Evolutionary conservation across 495 filamentous ascomycete genomes (phyloP), one percentile per base, ranked within the genome.

Genomic region (Xanthoparmelia taractica): DNA sequence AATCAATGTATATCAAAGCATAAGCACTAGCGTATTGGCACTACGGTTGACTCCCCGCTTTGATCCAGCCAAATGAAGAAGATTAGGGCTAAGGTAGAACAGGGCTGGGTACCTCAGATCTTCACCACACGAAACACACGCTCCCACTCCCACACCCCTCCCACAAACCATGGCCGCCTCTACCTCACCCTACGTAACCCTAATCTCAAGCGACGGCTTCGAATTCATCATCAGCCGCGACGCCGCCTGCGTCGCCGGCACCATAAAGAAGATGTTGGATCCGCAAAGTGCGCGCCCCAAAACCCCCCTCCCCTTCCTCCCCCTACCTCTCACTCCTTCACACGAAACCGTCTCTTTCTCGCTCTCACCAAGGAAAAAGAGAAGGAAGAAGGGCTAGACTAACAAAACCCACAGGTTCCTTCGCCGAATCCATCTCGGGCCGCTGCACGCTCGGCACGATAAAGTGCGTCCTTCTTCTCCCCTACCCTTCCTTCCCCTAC

Each of bases 201-300:
- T 98, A 6, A 79, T 96, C 25, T 97, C 92, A 0, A 81, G 77
- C 63, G 95, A 97, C 72, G 89, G 86, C 52, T 96, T 87, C 73
- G 90, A 96, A 71, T 97, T 92, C 71, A 82, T 96, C 56, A 76
- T 97, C 41, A 85, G 86, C 8, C 86, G 91, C 54, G 89, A 88
- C 55, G 85, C 89, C 0, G 85, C 91, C 52, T 83, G 82, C 65
- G 74, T 89, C 57, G 90, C 90, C 25, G 86, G 86, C 25, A 87
- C 86, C 25, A 89, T 98, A 68, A 85, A 83, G 64, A 81, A 85
- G 68, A 96, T 96, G 92, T 74, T 98, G 50, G 87, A 96, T 67
- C 85, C 88, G 8, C 77, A 78, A 59, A 91, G 90, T 91, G 72
- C 64, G 84, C 73, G 45, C 63, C 59, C 58, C 57, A 38, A 11